Percentiles rank a stretch among this genome's conserved stretches.
Evolutionary conservation across 1,139 yeast species (phyloP).

Genomic region (Arxiozyma telluris): DNA sequence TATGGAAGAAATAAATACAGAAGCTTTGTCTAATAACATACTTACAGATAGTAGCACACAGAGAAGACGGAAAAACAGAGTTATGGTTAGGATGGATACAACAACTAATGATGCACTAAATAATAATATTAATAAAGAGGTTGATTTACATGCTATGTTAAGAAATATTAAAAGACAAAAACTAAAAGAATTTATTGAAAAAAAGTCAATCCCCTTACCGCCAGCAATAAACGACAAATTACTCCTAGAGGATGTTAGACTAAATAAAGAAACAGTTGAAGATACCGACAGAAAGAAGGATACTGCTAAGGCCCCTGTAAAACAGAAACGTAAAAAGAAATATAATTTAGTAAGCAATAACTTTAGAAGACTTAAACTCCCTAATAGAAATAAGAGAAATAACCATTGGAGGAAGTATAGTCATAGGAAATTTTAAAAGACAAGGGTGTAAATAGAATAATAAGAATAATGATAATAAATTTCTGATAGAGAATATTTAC

Average conservation of each 20-base stretch:
- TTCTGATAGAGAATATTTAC: not conserved
- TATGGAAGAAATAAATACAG: not conserved
- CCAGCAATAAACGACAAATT: not conserved
- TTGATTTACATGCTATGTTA: conserved; percentile 21
- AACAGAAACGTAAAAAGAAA: conserved; percentile 20
- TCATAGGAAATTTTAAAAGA: not conserved
- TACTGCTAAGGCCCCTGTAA: conserved; percentile 6
- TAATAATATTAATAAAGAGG: conserved; percentile 8
- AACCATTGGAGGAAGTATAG: conserved; percentile 15
- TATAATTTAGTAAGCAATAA: conserved; percentile 31
- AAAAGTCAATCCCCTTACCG: conserved; percentile 4
- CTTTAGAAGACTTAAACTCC: conserved; percentile 28
- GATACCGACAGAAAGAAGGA: not conserved
- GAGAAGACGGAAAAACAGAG: not conserved
- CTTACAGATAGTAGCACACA: not conserved
- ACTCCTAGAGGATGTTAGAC: conserved; percentile 8
- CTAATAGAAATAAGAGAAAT: conserved; percentile 15
- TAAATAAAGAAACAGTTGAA: conserved; percentile 3
- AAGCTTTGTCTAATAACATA: not conserved
- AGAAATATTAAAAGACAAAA: conserved; percentile 21
- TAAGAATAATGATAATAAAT: too few relatives aligned
- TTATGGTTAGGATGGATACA: not conserved
- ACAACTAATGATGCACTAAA: conserved; percentile 3
- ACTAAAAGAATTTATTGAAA: conserved; percentile 15
- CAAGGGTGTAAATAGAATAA: not conserved